Percentiles rank a stretch among this genome's conserved stretches.
phyloP scores from a whole-genome alignment of 1,284 basidiomycete species.

The Austropuccinia psidii region DNA sequence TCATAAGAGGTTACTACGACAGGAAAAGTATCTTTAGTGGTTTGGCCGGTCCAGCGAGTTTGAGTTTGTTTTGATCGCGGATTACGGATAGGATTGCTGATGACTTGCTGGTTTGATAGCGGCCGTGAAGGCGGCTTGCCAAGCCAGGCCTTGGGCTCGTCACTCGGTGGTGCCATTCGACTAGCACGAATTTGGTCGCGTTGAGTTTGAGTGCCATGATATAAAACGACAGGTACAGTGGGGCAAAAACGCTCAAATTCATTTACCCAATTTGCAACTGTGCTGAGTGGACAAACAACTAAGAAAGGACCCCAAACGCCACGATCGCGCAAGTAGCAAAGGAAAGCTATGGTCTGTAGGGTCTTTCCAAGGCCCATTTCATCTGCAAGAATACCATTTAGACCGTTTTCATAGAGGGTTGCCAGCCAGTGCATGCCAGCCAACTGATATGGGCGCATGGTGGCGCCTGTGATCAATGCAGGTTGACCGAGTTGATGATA shows the following conservation, averaged over 20 bases:
- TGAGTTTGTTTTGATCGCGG: not conserved
- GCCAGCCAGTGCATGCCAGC: slow-evolving; percentile 97
- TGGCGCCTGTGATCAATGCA: slow-evolving; percentile 70
- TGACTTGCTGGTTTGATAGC: slow-evolving; percentile 38
- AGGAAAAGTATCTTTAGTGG: slow-evolving; percentile 55
- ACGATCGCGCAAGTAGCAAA: slow-evolving; percentile 73
- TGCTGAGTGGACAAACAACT: slow-evolving; percentile 82
- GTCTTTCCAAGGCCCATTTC: slow-evolving; percentile 96
- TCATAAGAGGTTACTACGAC: slow-evolving; percentile 87
- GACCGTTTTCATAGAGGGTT: slow-evolving; percentile 80
- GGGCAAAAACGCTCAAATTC: slow-evolving; percentile 79
- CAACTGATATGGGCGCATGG: slow-evolving; percentile 79
- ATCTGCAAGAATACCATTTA: slow-evolving; percentile 82
- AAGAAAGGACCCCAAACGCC: slow-evolving; percentile 71
- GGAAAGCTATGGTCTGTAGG: slow-evolving; percentile 84
- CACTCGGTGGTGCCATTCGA: slow-evolving; percentile 44
- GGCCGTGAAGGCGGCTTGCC: slow-evolving; percentile 11
- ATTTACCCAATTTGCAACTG: slow-evolving; percentile 81
- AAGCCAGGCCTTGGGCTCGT: slow-evolving; percentile 41
- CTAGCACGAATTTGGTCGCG: slow-evolving; percentile 50
- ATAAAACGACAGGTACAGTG: slow-evolving; percentile 70
- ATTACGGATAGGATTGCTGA: too few species aligned
- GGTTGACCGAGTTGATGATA: slow-evolving; percentile 56
- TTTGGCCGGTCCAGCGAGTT: slow-evolving; percentile 35
- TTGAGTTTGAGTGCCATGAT: slow-evolving; percentile 73